Base-by-base conservation (phyloP, 371 early-diverging fungal genomes). In the Mortierella sp. region DNA sequence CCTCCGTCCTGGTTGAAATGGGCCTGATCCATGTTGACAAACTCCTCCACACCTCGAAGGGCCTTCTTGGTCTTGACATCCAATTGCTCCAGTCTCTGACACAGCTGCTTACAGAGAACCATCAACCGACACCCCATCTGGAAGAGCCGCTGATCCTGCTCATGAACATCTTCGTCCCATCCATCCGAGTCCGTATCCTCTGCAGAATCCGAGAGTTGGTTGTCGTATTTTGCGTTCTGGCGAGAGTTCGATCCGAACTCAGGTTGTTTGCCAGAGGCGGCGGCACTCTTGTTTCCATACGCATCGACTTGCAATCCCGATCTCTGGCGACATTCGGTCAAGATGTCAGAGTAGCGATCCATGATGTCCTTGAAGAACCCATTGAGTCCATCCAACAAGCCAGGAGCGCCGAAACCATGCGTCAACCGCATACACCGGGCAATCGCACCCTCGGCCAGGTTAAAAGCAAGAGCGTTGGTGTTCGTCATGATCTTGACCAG, bases 51-150 rank as follows among this genome's bases (percentile, higher is more conserved):
- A 5, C 80, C 80, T 11, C 85, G 87, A 42, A 93, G 83, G 7
- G 83, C 86, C 26, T 84, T 88, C 24, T 84, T 82, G 13, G 89
- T 74, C n/a, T 79, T 86, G 42, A 85, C 77, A 44, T 92, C 91
- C 48, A 92, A 88, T 2, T 84, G 83, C 16, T 76, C 82, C 31
- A 93, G 73, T 24, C 88, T 88, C 50, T 79, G 80, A 34, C 88
- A 84, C 55, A 93, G 57, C 3, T 82, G 80, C 24, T 89, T 87
- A 70, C 92, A 93, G 8, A 93, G 82, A 10, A 90, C 92, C 80
- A 95, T 84, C n/a, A 94, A 63, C 26, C 90, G 88, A 47, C 94
- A 82, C 9, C 93, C 94, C 55, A 92, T 83, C 68, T 94, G 94
- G 80, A 95, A 94, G 8, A 86, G 83, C 0, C 88, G 83, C 34